Percentiles rank a stretch among this genome's conserved stretches.
phyloP scores from a whole-genome alignment of 2,329 filamentous ascomycete species.

The Alternaria postmessia region DNA sequence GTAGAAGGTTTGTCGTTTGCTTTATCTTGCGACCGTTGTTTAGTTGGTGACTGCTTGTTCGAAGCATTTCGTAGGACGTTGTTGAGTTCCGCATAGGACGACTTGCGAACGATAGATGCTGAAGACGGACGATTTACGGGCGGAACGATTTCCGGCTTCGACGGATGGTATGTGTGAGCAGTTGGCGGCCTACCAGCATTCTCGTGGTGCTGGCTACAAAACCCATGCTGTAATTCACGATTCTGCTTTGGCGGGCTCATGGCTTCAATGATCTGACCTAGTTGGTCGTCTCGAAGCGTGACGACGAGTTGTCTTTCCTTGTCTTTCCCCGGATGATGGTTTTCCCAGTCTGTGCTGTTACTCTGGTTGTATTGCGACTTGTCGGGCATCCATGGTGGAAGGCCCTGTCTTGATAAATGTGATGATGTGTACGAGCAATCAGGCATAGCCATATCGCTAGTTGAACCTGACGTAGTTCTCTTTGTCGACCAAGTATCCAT shows the following conservation, averaged over 20 bases:
- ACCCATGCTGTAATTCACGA: conserved; percentile 49
- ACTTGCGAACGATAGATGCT: conserved; percentile 35
- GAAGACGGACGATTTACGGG: conserved; percentile 31
- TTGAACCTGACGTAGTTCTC: conserved; percentile 21
- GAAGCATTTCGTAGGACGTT: conserved; percentile 15
- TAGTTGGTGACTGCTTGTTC: conserved; percentile 21
- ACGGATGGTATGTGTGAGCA: conserved; percentile 18
- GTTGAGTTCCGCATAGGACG: conserved; percentile 33
- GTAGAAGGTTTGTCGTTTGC: conserved; percentile 8
- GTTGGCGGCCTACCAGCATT: conserved; percentile 10
- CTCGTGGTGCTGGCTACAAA: conserved; percentile 3
- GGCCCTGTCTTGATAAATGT: conserved; percentile 12
- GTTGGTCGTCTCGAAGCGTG: conserved; percentile 39
- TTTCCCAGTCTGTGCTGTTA: conserved; percentile 4
- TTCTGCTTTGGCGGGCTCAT: conserved; percentile 64
- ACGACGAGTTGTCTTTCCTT: conserved; percentile 30
- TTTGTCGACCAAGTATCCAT: conserved; percentile 33
- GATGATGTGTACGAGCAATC: conserved; percentile 24
- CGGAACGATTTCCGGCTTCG: conserved; percentile 26
- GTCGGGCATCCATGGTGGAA: conserved; percentile 19
- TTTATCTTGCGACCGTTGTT: neutral
- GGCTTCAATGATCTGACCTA: conserved; percentile 37
- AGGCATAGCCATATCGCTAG: conserved; percentile 26
- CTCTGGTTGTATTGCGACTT: conserved; percentile 10
- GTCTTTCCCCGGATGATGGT: conserved; percentile 14